These are phyloP conservation scores for Mycena vitilis DNA, from an alignment of 768 basidiomycete species.

Conservation along the genomic window DNA sequence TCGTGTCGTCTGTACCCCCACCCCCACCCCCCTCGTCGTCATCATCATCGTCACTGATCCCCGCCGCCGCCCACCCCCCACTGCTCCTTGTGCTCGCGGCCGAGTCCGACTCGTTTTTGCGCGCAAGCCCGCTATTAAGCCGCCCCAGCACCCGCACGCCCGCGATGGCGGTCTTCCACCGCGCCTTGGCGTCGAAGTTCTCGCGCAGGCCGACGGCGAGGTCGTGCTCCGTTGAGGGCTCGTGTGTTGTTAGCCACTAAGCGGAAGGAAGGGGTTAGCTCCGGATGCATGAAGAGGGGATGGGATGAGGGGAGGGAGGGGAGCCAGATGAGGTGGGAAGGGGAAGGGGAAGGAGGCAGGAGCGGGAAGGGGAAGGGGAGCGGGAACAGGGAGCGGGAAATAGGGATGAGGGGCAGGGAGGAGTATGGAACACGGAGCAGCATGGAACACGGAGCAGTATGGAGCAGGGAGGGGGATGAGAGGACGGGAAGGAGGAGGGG, in stretches of 20 bases:
- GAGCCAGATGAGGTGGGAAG: no score
- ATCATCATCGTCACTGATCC: constrained; percentile 47
- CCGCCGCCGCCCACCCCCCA: constrained; percentile 43
- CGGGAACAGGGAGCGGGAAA: no score
- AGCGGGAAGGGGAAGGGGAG: no score
- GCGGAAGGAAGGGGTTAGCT: background rate
- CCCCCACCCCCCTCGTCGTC: constrained; percentile 44
- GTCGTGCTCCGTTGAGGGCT: constrained; percentile 78
- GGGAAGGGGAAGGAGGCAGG: no score
- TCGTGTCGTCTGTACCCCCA: no score
- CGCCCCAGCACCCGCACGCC: constrained; percentile 57
- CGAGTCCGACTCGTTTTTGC: constrained; percentile 46
- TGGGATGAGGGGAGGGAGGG: no score
- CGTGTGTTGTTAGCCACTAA: constrained; percentile 81
- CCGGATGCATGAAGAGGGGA: no score
- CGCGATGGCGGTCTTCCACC: constrained; percentile 79
- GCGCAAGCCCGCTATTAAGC: constrained; percentile 45
- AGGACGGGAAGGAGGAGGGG: no score
- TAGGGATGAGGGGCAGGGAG: no score
- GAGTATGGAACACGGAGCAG: no score
- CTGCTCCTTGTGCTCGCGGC: constrained; percentile 37
- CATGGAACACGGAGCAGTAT: no score
- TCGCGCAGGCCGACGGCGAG: constrained; percentile 78
- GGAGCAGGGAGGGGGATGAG: no score
- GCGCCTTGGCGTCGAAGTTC: constrained; percentile 81